phyloP scores from a whole-genome alignment of 1,139 yeast species.

The Debaryomyces sp. region DNA sequence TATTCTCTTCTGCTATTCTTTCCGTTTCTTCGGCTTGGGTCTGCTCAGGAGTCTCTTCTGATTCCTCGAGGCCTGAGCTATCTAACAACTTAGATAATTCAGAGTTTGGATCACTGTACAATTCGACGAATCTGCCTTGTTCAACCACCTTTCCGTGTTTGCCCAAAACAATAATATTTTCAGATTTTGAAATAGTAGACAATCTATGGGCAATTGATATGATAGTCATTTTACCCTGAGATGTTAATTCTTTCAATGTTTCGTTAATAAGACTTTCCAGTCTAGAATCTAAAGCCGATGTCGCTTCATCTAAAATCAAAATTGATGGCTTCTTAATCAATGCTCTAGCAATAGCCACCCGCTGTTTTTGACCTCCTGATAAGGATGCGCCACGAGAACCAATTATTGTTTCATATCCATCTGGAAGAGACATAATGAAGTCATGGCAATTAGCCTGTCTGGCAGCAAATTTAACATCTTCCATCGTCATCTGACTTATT shows the following conservation, averaged over 20 bases:
- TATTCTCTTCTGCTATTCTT: conserved; percentile 22
- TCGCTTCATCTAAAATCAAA: conserved; percentile 74
- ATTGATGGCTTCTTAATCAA: conserved; percentile 64
- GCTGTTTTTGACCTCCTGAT: conserved; percentile 88
- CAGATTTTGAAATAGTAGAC: conserved; percentile 67
- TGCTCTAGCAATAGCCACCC: conserved; percentile 87
- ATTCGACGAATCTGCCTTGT: conserved; percentile 43
- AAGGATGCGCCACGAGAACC: conserved; percentile 61
- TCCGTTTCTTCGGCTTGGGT: conserved; percentile 29
- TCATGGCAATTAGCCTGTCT: conserved; percentile 60
- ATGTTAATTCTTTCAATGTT: conserved; percentile 54
- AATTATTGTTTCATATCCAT: conserved; percentile 55
- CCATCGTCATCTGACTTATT: conserved; percentile 40
- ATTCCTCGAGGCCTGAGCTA: conserved; percentile 32
- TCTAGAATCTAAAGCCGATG: conserved; percentile 76
- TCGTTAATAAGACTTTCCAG: conserved; percentile 70
- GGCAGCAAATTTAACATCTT: conserved; percentile 44
- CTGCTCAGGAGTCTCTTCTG: conserved; percentile 19
- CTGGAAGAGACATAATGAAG: conserved; percentile 52
- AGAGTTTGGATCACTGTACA: conserved; percentile 45
- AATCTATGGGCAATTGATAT: conserved; percentile 91
- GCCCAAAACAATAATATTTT: conserved; percentile 59
- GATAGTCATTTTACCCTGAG: conserved; percentile 71
- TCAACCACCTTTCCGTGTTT: conserved; percentile 47
- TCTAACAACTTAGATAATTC: conserved; percentile 49